Evolutionary conservation across 2,329 filamentous ascomycete genomes (phyloP), one percentile per base, ranked within the genome.

Genomic region (Ophiostoma ips): DNA sequence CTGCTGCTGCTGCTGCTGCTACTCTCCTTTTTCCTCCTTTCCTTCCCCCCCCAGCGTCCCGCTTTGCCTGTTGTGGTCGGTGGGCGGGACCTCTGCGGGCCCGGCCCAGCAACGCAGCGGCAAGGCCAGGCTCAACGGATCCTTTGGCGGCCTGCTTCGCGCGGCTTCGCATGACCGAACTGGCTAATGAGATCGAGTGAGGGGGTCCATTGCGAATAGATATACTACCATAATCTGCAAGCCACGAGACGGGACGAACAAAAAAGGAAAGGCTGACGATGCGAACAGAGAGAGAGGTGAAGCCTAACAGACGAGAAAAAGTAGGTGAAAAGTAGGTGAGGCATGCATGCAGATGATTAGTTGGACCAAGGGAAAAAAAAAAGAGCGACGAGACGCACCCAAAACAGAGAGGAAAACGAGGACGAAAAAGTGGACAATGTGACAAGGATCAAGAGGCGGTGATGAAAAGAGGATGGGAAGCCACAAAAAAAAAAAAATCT

Each of bases 31-130:
- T 41, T 24, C 21, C 15, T 18, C 19, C 34, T 13, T 12, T 40
- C 16, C 16, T 24, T 47, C 9, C 24, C 24, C 9, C 31, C 46
- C 37, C 30, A 37, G 5, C 16, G 10, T 10, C 41, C 48, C 44
- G 48, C 48, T 48, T 50, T 52, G 48, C 51, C 51, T 46, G 13
- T 52, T 50, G 44, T 45, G 48, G 51, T 16, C 48, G 31, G 36
- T 33, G 48, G 51, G 44, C 48, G 48, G n/a, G 30, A 10, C 18
- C 40, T 24, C 5, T 30, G 40, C 40, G 30, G 40, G 38, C 38
- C 40, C 28, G 40, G 28, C 40, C 24, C 40, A 43, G 30, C 40
- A 30, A 28, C 24, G 24, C 24, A 28, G 24, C 24, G 24, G 24
- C 24, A 28, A 28, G 24, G 24, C 24, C 24, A 28, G 24, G 24